Percentiles rank a stretch among this genome's conserved stretches.
Evolutionary conservation across 768 basidiomycete genomes (phyloP).

Genomic region (Astraeus odoratus): DNA sequence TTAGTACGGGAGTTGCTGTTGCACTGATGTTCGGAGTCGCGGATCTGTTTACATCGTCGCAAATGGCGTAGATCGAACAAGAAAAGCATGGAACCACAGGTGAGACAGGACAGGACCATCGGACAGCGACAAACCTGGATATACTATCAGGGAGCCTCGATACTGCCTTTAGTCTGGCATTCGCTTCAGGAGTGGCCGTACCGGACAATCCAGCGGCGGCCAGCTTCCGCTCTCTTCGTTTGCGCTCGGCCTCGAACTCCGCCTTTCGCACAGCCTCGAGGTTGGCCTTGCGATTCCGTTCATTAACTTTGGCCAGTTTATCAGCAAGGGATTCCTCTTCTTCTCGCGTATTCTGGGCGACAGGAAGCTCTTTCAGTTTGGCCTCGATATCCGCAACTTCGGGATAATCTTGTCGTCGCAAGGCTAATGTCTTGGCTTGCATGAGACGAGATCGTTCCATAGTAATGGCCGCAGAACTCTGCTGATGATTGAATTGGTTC

Average conservation of each 20-base stretch:
- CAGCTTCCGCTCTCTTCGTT: constrained; percentile 60
- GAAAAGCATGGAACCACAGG: constrained; percentile 15
- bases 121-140: constrained; percentile 49
- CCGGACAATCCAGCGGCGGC: constrained; percentile 34
- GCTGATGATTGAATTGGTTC: constrained; percentile 34
- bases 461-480: constrained; percentile 28
- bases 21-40: constrained; percentile 45
- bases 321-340: constrained; percentile 32
- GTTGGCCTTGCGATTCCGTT: constrained; percentile 83
- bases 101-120: not conserved
- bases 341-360: constrained; percentile 14
- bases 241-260: constrained; percentile 65
- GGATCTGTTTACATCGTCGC: constrained; percentile 18
- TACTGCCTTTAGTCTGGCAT: constrained; percentile 60
- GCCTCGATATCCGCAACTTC: constrained; percentile 59
- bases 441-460: constrained; percentile 62
- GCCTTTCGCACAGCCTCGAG: constrained; percentile 72
- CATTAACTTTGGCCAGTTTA: constrained; percentile 74
- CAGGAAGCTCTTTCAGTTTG: constrained; percentile 50
- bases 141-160: constrained; percentile 49
- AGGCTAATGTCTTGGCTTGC: constrained; percentile 68
- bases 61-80: constrained; percentile 7
- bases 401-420: constrained; percentile 60
- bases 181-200: constrained; percentile 47
- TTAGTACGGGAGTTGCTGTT: constrained; percentile 33